Evolutionary conservation across 176 grass and related monocot species (phyloP), one percentile per base, ranked within the genome.

Genomic region (Bolboschoenus planiculmis): DNA sequence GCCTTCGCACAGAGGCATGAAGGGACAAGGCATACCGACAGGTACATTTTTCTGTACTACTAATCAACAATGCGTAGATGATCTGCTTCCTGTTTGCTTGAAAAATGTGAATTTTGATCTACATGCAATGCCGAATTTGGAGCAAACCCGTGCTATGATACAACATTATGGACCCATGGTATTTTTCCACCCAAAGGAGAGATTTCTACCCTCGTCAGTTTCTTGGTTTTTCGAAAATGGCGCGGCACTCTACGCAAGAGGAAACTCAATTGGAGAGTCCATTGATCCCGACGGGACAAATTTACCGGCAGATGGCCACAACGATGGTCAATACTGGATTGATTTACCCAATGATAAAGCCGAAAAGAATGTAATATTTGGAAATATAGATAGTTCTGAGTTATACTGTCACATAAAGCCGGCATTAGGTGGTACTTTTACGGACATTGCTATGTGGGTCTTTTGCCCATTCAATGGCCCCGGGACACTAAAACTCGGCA

Each of bases 381-480:
- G 88, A 40, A 87, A 84, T 61, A 42, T 90, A 34, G 73, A 90
- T 34, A 90, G 61, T 42, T 56, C 81, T 23, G 23, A 90, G 8
- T 73, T 90, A 20, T 87, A 90, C 34, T 78, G 60, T 56, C 88
- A 90, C 80, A 56, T 90, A 67, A 90, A 90, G 51, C 85, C 84
- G 13, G 81, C 81, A n/a, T 30, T 87, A 24, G 88, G 88, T 43
- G 88, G 88, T 21, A 76, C 63, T 47, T 90, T 81, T 70, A 87
- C 88, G 5, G 88, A 90, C 30, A 81, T 90, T 74, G 85, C 34
- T 3, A 90, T 90, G 85, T 98, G 95, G 95, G 85, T 98, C 16
- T 98, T 98, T 89, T 95, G 89, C 81, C 95, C 95, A 5, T 98
- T 98, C 81, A 98, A 98, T 51, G 95, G 92, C 7, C 89, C 90